Base-by-base conservation (phyloP, 1,139 yeast genomes). In the Zhuliangozyma blackwelliae region DNA sequence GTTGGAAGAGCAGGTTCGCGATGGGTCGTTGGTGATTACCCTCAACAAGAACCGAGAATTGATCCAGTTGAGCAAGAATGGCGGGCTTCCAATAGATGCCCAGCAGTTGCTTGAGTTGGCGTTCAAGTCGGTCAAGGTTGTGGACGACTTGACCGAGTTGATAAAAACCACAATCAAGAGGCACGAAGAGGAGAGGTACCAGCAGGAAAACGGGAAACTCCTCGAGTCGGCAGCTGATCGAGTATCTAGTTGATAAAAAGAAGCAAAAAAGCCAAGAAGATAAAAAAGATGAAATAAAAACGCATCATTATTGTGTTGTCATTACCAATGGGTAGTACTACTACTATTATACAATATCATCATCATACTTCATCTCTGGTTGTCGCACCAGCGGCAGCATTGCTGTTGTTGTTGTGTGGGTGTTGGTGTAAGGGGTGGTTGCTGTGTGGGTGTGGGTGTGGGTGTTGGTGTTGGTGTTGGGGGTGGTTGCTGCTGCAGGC, bases 51-150 rank as follows among this genome's bases (percentile, higher is more conserved):
- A 90, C 57, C 74, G 94, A 48, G 98, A 92, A 52, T 67, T 92
- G 13, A 88, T 96, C 37, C 98, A 92, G 57, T 70, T 94, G 29
- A 75, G 86, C 34, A 92, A 92, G 53, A 85, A 89, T 31, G 98
- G 98, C 34, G 97, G 97, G 0, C 67, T 87, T 33, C 85, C 95
- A 2, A 78, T 92, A 47, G 92, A 88, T 49, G 89, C 95, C 0
- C 56, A 74, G 33, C 66, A 76, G 27, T 63, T 92, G 38, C 67
- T 89, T 65, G 78, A 80, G 30, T 81, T 95, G 54, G 75, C 87
- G 28, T 75, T 75, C 41, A 65, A 72, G 44, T 94, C 96, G 2
- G 78, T 76, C 52, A 59, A 61, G 9, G 72, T 79, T 32, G 94
- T 88, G 7, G 79, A 76, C 38, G 56, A 61, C 16, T 58, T 86